Evolutionary conservation across 1,284 basidiomycete genomes (phyloP).

Genomic region (Megacollybia platyphylla): DNA sequence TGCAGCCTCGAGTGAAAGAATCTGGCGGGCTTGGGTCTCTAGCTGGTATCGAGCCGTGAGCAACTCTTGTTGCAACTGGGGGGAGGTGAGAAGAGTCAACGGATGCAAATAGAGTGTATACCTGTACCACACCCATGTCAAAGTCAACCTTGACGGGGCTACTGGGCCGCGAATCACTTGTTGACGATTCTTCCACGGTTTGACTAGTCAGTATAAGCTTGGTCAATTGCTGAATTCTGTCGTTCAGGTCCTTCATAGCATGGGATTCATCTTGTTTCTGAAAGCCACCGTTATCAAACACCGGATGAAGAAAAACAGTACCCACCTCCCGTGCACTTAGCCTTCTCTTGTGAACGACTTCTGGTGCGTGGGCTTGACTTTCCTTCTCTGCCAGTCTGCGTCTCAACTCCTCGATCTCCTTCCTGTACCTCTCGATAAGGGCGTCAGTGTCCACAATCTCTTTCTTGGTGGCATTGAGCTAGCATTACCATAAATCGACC

Average conservation of each 20-base stretch:
- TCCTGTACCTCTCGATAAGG: slow-evolving; percentile 81
- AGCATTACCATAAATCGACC: slow-evolving; percentile 6
- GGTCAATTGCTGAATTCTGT: slow-evolving; percentile 73
- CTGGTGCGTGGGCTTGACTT: slow-evolving; percentile 22
- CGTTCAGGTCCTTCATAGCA: slow-evolving; percentile 71
- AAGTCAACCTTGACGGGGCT: slow-evolving; percentile 81
- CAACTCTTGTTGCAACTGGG: slow-evolving; percentile 77
- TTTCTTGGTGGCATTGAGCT: slow-evolving; percentile 83
- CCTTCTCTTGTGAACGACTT: slow-evolving; percentile 35
- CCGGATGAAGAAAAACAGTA: not conserved
- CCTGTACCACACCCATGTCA: slow-evolving; percentile 74
- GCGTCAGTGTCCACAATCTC: slow-evolving; percentile 90
- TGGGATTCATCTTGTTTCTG: slow-evolving; percentile 70
- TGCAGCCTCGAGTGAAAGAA: slow-evolving; percentile 67
- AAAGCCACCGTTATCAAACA: not conserved
- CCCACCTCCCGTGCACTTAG: slow-evolving; percentile 59
- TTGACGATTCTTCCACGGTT: slow-evolving; percentile 56
- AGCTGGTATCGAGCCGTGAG: slow-evolving; percentile 62
- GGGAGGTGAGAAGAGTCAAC: not conserved
- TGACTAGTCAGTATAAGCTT: slow-evolving; percentile 81
- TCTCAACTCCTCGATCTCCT: slow-evolving; percentile 82
- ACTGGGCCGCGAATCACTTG: slow-evolving; percentile 57
- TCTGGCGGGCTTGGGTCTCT: slow-evolving; percentile 68
- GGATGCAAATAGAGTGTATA: slow-evolving; percentile 14
- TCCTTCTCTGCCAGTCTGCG: slow-evolving; percentile 56